Evolutionary conservation across 179 eudicot genomes (phyloP), one percentile per base, ranked within the genome.

Genomic region (Silene noctiflora): DNA sequence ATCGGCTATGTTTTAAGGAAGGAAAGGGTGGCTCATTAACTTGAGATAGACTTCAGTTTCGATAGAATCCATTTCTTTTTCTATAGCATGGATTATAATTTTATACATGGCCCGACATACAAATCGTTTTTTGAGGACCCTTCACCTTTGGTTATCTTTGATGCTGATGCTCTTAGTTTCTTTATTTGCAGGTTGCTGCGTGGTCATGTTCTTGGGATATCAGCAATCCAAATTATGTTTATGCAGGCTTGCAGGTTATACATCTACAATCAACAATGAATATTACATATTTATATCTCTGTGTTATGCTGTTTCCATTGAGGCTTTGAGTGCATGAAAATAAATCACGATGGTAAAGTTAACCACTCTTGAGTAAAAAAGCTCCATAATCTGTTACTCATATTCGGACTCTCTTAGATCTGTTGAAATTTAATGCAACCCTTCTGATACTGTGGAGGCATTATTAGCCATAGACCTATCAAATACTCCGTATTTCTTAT

Each of bases 181-280:
- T 9, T 62, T 12, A 29, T 82, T 74, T 78, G 53, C 86, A 94
- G 98, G 93, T 86, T 69, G 86, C 96, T 86, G 97, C 96, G 77
- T 94, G 98, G 97, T 94, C 98, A 78, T 94, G 98, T 80, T 84
- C 98, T 35, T 94, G 98, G 98, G 98, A 94, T 87, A 64, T 79
- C 79, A 82, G 72, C 75, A 71, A 77, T 78, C 77, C 96, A 61
- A 84, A 89, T 83, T 77, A 84, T 81, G 70, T 83, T 24, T 90
- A 94, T 76, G 81, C 97, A 67, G 98, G 98, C 76, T 83, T 94
- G 83, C 98, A 94, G 98, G 98, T 94, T 29, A 62, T 76, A 21
- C 67, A 25, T 11, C 31, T 71, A 25, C 39, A 17, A 27, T 27
- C 10, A 29, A 55, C 64, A 72, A n/a, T 71, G 61, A 71, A 51